Base-by-base conservation (phyloP, 495 filamentous ascomycete genomes). In the Xylaria grammica region DNA sequence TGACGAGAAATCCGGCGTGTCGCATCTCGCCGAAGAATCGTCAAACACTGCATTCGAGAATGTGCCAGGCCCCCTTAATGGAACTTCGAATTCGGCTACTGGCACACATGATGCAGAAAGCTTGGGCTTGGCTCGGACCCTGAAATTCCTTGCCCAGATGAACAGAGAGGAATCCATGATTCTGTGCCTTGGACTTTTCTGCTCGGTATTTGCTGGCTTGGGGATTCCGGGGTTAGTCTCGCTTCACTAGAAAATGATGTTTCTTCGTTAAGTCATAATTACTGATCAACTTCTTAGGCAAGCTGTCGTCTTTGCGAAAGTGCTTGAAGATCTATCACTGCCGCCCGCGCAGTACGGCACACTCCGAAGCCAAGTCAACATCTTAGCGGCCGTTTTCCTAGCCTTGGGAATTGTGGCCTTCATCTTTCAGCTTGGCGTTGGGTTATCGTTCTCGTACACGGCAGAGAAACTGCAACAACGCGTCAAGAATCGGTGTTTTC, bases 381-480 rank as follows among this genome's bases (percentile, higher is more conserved):
- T 56, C 13, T 11, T 38, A 3, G 53, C 53, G 6, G 32, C 32
- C 6, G 38, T 56, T 13, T 56, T 56, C 53, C 24, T 56, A 5
- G 32, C 38, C 13, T 20, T 56, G 30, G 53, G 32, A 6, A 9
- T 56, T 10, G 34, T 20, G 6, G 22, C 53, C 53, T 56, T 56
- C 22, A 17, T 42, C 1, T n/a, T 56, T 11, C 22, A 20, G 53
- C 53, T 56, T 26, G 53, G 53, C 7, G 32, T 56, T 22, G 91
- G 90, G 40, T 58, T 86, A 27, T 79, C 85, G 4, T 91, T 94
- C 63, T 90, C 88, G 0, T 84, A 85, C 65, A 89, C 88, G 74
- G 90, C 90, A 1, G 91, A 94, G 73, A 78, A 82, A 40, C 81
- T 94, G 27, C 82, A 93, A 53, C 86, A 86, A 66, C 86, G 90